These are phyloP conservation scores for Aspergillus pseudotamarii DNA, from an alignment of 2,329 filamentous ascomycete species.

Conservation along the genomic window DNA sequence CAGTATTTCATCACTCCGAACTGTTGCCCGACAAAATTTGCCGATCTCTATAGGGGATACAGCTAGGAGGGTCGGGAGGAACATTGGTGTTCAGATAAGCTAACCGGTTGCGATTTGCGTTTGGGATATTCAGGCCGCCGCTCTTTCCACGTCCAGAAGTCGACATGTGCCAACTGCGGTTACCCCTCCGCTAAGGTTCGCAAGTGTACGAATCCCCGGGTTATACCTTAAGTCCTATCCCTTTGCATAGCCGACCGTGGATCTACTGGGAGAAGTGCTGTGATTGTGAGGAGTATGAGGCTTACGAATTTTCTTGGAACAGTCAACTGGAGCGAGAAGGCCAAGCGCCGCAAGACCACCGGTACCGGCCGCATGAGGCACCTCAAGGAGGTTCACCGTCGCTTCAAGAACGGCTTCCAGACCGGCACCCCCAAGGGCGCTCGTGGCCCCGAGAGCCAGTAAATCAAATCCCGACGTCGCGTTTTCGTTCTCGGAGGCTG, in stretches of 20 bases:
- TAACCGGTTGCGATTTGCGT: slow-evolving; percentile 36
- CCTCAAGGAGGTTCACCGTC: slow-evolving; percentile 87
- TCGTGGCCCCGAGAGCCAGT: slow-evolving; percentile 62
- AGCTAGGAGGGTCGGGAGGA: slow-evolving; percentile 13
- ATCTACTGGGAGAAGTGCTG: slow-evolving; percentile 10
- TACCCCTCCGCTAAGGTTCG: slow-evolving; percentile 97
- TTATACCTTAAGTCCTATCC: slow-evolving; percentile 8
- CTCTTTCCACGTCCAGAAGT: slow-evolving; percentile 99
- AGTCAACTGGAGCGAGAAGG: slow-evolving; percentile 99
- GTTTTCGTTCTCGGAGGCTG: slow-evolving; percentile 43
- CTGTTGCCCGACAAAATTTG: slow-evolving; percentile 16
- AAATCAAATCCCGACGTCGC: slow-evolving; percentile 41
- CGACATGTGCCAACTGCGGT: slow-evolving; percentile 93
- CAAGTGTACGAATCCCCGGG: slow-evolving; percentile 76
- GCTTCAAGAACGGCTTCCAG: slow-evolving; percentile 99
- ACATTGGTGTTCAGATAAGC: slow-evolving; percentile 21
- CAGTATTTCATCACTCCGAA: slow-evolving; percentile 53
- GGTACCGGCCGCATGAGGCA: slow-evolving; percentile 95
- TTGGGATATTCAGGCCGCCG: slow-evolving; percentile 69
- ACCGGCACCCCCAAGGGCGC: slow-evolving; percentile 82
- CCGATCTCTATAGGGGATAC: slow-evolving; percentile 19
- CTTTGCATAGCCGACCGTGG: slow-evolving; percentile 17
- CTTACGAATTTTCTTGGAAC: slow-evolving; percentile 37
- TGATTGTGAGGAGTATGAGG: slow-evolving; percentile 19
- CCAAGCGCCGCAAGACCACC: slow-evolving; percentile 99